Evolutionary conservation across 2,329 filamentous ascomycete genomes (phyloP).

Genomic region (Metarhizium album): DNA sequence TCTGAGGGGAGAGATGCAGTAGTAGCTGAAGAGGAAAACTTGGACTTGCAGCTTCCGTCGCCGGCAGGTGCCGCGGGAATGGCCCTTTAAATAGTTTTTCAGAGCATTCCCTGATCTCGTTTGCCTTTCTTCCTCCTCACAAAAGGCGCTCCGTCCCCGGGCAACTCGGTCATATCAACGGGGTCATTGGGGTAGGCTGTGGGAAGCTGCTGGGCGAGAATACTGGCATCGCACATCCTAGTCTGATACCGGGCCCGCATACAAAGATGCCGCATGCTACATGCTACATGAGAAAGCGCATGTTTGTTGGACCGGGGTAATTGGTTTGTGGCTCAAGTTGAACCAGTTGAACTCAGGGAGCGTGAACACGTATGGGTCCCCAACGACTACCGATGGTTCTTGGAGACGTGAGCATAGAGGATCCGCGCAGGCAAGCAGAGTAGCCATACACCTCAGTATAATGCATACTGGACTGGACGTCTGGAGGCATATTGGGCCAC

Average conservation of each 20-base stretch:
- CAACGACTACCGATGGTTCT: conserved; percentile 1
- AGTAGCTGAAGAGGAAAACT: conserved; percentile 2
- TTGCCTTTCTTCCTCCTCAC: neutral
- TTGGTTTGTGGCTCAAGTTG: neutral
- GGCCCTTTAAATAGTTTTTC: conserved; percentile 11
- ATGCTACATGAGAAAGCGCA: neutral
- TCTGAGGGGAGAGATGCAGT: conserved; percentile 1
- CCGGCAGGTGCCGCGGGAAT: conserved; percentile 1
- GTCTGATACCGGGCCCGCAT: conserved; percentile 1
- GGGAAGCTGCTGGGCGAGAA: conserved; percentile 9
- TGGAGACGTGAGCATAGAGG: conserved; percentile 6
- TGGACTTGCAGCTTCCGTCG: conserved; percentile 1
- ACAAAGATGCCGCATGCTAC: neutral
- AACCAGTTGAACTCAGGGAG: conserved; percentile 4
- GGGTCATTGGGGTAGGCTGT: neutral
- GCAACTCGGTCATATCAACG: conserved; percentile 4
- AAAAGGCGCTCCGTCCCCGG: conserved; percentile 4
- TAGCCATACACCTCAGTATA: conserved; percentile 1
- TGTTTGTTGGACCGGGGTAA: conserved; percentile 5
- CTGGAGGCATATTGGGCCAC: neutral
- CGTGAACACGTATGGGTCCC: conserved; percentile 5
- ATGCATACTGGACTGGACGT: too few relatives aligned
- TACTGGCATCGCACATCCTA: conserved; percentile 4
- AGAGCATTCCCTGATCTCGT: conserved; percentile 4
- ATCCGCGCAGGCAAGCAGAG: neutral